Conservation (phyloP, 2,329 filamentous ascomycete genomes). For the Gaeumannomyces sp. region DNA sequence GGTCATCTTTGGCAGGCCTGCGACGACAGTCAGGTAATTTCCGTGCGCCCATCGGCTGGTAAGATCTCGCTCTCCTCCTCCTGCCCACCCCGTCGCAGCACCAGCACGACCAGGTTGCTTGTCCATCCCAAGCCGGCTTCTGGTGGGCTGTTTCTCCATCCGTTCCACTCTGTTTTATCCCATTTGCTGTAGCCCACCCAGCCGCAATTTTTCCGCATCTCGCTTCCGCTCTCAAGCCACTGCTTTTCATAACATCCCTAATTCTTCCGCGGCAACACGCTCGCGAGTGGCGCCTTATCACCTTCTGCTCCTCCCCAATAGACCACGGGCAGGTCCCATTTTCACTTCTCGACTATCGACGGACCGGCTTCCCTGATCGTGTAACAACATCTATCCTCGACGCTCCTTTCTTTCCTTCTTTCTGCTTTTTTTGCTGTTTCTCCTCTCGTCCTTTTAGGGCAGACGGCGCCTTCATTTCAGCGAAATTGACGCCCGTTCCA, state of each 20-base stretch:
- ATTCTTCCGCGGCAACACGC: neutral
- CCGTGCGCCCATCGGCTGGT: neutral
- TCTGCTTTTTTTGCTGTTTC: conserved; percentile 13
- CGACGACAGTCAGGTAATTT: neutral
- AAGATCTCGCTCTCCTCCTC: neutral
- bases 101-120: neutral
- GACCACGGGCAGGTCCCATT: conserved; percentile 27
- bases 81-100: neutral
- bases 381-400: neutral
- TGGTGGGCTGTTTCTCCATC: conserved; percentile 3
- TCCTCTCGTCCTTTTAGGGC: neutral
- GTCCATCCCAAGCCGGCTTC: neutral
- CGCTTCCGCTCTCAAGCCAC: neutral
- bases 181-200: conserved; percentile 15
- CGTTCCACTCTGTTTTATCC: conserved; percentile 3
- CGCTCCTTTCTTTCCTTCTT: conserved; percentile 14
- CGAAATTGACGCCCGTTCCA: too few relatives aligned
- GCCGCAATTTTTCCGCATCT: conserved; percentile 5
- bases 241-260: neutral
- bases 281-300: neutral
- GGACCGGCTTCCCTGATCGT: neutral
- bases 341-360: conserved; percentile 13
- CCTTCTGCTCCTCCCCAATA: conserved; percentile 21
- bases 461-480: neutral
- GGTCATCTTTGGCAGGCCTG: conserved; percentile 13